Base-by-base conservation (phyloP, 2,329 filamentous ascomycete genomes). In the Elsinoe australis region DNA sequence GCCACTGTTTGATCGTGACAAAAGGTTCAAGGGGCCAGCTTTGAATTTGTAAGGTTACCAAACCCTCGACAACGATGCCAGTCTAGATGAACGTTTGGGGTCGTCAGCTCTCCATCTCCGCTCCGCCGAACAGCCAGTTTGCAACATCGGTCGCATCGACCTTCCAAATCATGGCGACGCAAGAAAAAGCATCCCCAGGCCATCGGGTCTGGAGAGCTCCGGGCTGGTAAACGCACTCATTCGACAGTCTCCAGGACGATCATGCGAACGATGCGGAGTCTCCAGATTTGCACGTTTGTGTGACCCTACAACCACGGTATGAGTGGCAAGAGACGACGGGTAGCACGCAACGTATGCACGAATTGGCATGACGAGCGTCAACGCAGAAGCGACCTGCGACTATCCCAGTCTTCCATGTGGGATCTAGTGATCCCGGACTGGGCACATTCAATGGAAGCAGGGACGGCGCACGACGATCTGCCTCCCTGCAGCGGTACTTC, bases 231-330 rank as follows among this genome's bases (percentile, higher is more conserved):
- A n/a, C n/a, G n/a, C n/a, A n/a, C n/a, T n/a, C n/a, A n/a, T n/a
- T n/a, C n/a, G n/a, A n/a, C n/a, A n/a, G n/a, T n/a, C n/a, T n/a
- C n/a, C n/a, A n/a, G n/a, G n/a, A n/a, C n/a, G n/a, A n/a, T n/a
- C n/a, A n/a, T n/a, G n/a, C n/a, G 12, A 41, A 41, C 36, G 36
- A 24, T 41, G 36, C n/a, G 22, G 36, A 41, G 36, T n/a, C 36
- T 41, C 36, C 36, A 41, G 21, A 15, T 15, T 28, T 28, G 21
- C 9, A 15, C 36, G 28, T 26, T 14, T 26, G 12, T 14, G 19
- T 21, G 12, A 22, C 10, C 12, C 9, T n/a, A n/a, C n/a, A n/a
- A n/a, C n/a, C n/a, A n/a, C n/a, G n/a, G n/a, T n/a, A n/a, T n/a
- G n/a, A n/a, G n/a, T n/a, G n/a, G n/a, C n/a, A n/a, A n/a, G 12